A percentile compares a stretch with the other conserved stretches of the same genome.
Conservation (phyloP, 1,284 basidiomycete species). For the Sanghuangporus sanghuang region DNA sequence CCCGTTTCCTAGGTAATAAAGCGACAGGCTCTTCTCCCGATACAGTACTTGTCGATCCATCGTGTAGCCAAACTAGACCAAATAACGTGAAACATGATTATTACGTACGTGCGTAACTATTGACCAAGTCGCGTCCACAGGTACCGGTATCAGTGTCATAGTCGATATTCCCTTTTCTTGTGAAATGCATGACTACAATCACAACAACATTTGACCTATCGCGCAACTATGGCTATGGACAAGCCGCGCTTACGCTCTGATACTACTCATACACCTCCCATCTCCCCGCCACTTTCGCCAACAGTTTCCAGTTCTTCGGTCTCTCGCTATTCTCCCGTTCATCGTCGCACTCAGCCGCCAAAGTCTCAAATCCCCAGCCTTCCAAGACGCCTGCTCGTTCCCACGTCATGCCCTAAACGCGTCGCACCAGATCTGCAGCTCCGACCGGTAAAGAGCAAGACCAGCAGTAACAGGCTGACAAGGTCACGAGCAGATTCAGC, state of each 20-base stretch:
- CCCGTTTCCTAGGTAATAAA: background rate
- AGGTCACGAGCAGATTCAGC: constrained; percentile 12
- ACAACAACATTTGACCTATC: background rate
- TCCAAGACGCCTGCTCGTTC: constrained; percentile 14
- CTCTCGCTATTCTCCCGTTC: constrained; percentile 1
- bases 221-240: background rate
- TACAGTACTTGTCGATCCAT: background rate
- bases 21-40: background rate
- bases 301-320: constrained; percentile 7
- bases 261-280: background rate
- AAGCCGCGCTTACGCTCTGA: constrained; percentile 1
- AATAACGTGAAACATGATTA: too few relatives aligned
- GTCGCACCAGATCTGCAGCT: background rate
- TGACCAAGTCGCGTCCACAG: too few relatives aligned
- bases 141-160: too few relatives aligned
- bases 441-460: constrained; percentile 8
- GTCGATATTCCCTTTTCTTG: too few relatives aligned
- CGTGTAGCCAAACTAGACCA: too few relatives aligned
- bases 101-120: too few relatives aligned
- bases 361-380: constrained; percentile 13
- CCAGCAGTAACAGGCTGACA: constrained; percentile 2
- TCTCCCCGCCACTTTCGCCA: constrained; percentile 12
- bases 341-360: background rate
- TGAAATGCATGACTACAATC: too few relatives aligned
- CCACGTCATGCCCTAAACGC: constrained; percentile 1